Evolutionary conservation across 1,284 basidiomycete species (phyloP), one percentile per base, ranked within the genome.

Genomic region (Moesziomyces globuligerus): DNA sequence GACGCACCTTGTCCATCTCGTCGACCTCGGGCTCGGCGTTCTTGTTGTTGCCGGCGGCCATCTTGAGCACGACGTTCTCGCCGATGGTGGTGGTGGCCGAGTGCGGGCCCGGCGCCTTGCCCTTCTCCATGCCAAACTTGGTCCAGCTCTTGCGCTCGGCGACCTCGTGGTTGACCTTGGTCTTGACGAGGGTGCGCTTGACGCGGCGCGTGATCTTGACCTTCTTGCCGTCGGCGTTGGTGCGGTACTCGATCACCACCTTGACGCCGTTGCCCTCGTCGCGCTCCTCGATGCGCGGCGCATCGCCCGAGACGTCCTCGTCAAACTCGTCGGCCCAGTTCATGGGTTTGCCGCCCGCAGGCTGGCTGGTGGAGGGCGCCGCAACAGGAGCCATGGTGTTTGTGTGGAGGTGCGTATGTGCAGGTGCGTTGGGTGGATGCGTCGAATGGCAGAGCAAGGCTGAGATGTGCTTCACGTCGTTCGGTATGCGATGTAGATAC

Each of bases 81-180:
- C 92, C 95, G 38, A 98, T 91, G 2, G 94, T 96, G 3, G 96
- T 99, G 4, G 96, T 98, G 45, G 74, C 73, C 17, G 59, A 66
- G 85, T 98, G 92, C 10, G 94, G 95, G 7, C 96, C 96, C 6
- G 91, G 84, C 48, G 90, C 88, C 79, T 89, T 92, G 39, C 92
- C 92, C 83, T 89, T 91, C 84, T 99, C 96, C 75, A 88, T 86
- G 4, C 95, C 95, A 82, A 99, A 99, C 79, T 98, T 98, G 32
- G 89, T 81, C 94, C 93, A 97, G 65, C 88, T 89, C 84, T 96
- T 91, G 45, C 95, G 88, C 84, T 95, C 93, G 0, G 96, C 96
- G 7, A 97, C 93, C 20, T 88, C 87, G 80, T 95, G 93, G 72
- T 94, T 92, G 36, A 98, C 96, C 38, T 93, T 87, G n/a, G 91